These are phyloP conservation scores for Chiua virens DNA, from an alignment of 768 basidiomycete genomes.

Conservation along the genomic window DNA sequence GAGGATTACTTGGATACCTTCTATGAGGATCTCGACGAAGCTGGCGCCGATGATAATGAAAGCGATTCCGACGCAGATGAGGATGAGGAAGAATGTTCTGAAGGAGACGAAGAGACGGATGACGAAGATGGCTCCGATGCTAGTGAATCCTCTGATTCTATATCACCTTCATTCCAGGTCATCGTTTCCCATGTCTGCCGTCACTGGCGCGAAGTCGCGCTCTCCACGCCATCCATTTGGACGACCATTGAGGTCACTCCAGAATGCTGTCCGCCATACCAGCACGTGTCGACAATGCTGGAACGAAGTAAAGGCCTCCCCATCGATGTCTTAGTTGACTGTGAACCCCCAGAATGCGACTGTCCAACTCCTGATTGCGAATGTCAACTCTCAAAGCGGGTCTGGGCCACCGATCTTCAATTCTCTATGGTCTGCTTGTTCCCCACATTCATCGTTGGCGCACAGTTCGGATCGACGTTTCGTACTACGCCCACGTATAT, in stretches of 20 bases:
- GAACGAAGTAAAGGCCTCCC: conserved; percentile 55
- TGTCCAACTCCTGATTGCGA: conserved; percentile 10
- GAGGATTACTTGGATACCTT: background rate
- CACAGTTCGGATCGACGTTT: conserved; percentile 46
- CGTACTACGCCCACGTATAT: conserved; percentile 48
- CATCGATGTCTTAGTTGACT: conserved; percentile 53
- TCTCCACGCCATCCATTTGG: conserved; percentile 60
- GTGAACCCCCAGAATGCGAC: conserved; percentile 31
- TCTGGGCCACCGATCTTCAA: conserved; percentile 14
- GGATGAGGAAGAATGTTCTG: background rate
- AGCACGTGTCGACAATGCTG: conserved; percentile 45
- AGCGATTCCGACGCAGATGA: background rate
- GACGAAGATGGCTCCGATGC: conserved; percentile 4
- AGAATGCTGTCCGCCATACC: conserved; percentile 40
- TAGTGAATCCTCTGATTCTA: conserved; percentile 1
- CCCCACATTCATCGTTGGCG: conserved; percentile 59
- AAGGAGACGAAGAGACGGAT: background rate
- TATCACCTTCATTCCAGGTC: conserved; percentile 44
- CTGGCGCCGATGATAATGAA: conserved; percentile 26
- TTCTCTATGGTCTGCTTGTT: conserved; percentile 39
- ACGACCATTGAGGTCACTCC: conserved; percentile 35
- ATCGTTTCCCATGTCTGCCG: conserved; percentile 62
- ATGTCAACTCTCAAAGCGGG: conserved; percentile 10
- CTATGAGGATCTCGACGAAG: conserved; percentile 33
- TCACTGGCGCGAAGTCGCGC: conserved; percentile 55